These are phyloP conservation scores for Oryza rufipogon DNA, from an alignment of 176 grass and related monocot species.

Conservation along the genomic window DNA sequence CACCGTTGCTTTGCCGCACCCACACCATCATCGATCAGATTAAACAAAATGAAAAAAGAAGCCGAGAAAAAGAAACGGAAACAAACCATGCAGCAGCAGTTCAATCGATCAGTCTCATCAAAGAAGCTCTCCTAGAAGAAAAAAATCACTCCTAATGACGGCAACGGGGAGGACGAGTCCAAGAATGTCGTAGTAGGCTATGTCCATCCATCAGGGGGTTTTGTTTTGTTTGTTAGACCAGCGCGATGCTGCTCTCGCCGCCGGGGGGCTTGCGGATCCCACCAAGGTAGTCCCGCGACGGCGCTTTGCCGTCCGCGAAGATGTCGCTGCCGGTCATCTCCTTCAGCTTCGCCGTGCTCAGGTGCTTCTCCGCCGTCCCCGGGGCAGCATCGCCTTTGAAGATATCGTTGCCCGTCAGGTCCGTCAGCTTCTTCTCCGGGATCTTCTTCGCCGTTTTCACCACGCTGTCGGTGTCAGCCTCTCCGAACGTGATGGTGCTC, in stretches of 20 bases:
- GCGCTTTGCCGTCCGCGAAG: constrained; percentile 75
- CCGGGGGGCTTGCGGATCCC: constrained; percentile 95
- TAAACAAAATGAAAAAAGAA: constrained; percentile 35
- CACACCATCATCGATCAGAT: constrained; percentile 56
- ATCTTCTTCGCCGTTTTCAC: constrained; percentile 92
- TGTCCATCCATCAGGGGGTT: constrained; percentile 51
- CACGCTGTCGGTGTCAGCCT: constrained; percentile 57
- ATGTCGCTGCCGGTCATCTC: constrained; percentile 93
- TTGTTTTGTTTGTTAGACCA: constrained; percentile 57
- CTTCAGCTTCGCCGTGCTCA: constrained; percentile 86
- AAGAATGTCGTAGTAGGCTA: constrained; percentile 43
- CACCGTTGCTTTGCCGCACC: constrained; percentile 49
- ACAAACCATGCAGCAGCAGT: constrained; percentile 55
- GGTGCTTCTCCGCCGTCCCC: constrained; percentile 62
- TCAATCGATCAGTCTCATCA: constrained; percentile 57
- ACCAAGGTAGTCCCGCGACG: constrained; percentile 69
- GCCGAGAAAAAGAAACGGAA: background rate
- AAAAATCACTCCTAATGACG: constrained; percentile 56
- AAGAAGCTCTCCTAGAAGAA: constrained; percentile 43
- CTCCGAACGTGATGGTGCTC: constrained; percentile 70
- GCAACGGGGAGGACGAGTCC: constrained; percentile 28
- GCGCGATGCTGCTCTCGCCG: constrained; percentile 91
- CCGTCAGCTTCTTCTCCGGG: constrained; percentile 65
- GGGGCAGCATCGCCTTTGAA: constrained; percentile 62
- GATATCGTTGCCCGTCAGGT: constrained; percentile 85